phyloP scores from a whole-genome alignment of 2,329 filamentous ascomycete species.

The Mariannaea sp. region DNA sequence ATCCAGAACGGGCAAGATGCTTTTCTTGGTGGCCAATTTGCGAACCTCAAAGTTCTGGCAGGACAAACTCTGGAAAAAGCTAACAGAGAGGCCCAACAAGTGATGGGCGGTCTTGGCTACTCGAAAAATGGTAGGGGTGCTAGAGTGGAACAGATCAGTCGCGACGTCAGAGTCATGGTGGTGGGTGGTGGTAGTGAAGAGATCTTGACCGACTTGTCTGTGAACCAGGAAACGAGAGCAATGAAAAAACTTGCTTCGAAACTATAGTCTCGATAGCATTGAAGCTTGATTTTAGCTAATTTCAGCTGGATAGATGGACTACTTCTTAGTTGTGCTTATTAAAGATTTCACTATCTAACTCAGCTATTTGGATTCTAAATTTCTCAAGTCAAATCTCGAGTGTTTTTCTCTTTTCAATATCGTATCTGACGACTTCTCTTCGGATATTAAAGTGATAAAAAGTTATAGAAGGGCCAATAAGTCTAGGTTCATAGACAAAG shows the following conservation, averaged over 20 bases:
- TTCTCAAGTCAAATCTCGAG: no score
- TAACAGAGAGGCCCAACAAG: constrained; percentile 54
- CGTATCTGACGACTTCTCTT: no score
- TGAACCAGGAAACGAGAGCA: constrained; percentile 50
- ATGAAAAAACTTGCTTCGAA: constrained; percentile 2
- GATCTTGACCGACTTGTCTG: constrained; percentile 56
- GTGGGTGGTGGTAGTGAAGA: constrained; percentile 61
- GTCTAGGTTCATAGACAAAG: no score
- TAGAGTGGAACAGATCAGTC: constrained; percentile 57
- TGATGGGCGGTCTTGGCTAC: constrained; percentile 59
- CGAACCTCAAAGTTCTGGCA: constrained; percentile 16
- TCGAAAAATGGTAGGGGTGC: constrained; percentile 53
- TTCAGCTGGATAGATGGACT: no score
- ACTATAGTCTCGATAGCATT: constrained; percentile 14
- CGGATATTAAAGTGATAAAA: no score
- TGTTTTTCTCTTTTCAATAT: no score
- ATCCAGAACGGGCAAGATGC: neutral
- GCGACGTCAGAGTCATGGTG: constrained; percentile 55
- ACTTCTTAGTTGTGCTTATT: no score
- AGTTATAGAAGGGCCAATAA: no score
- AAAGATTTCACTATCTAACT: no score
- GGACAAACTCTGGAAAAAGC: constrained; percentile 17
- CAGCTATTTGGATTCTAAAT: no score
- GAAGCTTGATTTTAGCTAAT: no score
- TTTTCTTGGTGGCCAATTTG: constrained; percentile 12